These are phyloP conservation scores for Trametes sanguinea DNA, from an alignment of 768 basidiomycete species.

Conservation along the genomic window DNA sequence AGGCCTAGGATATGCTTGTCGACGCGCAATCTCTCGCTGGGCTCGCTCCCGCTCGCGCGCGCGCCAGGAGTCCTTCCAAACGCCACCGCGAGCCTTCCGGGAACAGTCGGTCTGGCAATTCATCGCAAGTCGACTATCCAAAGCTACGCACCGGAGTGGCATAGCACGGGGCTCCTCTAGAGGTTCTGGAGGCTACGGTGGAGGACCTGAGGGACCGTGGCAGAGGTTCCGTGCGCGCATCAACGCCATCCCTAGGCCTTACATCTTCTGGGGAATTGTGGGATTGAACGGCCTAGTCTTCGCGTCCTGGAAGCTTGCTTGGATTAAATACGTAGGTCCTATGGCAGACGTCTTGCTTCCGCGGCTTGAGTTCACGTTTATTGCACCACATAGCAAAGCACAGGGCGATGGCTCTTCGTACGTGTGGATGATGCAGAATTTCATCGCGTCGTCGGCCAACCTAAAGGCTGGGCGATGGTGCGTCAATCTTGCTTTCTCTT, in stretches of 20 bases:
- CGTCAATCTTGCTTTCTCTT: constrained; percentile 26
- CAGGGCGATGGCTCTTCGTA: constrained; percentile 41
- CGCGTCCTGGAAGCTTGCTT: constrained; percentile 50
- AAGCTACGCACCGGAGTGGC: constrained; percentile 27
- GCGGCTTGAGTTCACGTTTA: background rate
- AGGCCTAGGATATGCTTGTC: constrained; percentile 3
- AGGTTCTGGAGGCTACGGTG: background rate
- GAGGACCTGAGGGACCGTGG: constrained; percentile 14
- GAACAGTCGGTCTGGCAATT: constrained; percentile 22
- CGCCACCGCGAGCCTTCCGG: background rate
- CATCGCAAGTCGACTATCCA: constrained; percentile 14
- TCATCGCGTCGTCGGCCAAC: constrained; percentile 62
- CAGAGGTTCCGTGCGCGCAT: constrained; percentile 36
- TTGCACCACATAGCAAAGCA: constrained; percentile 14
- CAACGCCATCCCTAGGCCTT: constrained; percentile 53
- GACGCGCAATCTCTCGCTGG: background rate
- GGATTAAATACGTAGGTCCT: constrained; percentile 26
- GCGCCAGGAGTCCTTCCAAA: background rate
- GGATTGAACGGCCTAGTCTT: constrained; percentile 65
- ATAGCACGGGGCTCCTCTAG: background rate
- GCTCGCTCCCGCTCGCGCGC: background rate
- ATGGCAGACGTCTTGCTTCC: background rate
- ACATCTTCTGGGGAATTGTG: constrained; percentile 65
- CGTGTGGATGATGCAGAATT: constrained; percentile 61
- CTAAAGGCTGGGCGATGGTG: constrained; percentile 65